Evolutionary conservation across 2,329 filamentous ascomycete genomes (phyloP).

Genomic region (Ploettnerulaceae sp.): DNA sequence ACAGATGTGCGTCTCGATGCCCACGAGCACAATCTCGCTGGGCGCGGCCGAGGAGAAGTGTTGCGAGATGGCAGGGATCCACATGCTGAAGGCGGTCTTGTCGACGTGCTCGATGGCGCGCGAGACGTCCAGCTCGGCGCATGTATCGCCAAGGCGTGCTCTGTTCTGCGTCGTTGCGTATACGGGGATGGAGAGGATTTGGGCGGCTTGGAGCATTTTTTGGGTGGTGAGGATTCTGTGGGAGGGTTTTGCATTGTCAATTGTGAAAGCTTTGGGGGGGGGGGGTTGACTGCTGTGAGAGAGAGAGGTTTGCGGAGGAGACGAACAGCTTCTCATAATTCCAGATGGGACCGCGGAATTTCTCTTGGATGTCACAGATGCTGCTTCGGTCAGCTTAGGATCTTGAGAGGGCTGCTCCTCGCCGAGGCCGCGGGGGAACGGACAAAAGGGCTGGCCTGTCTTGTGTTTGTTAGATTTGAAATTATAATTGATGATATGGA

Average conservation of each 20-base stretch:
- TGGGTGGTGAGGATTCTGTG: constrained; percentile 58
- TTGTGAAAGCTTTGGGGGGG: constrained; percentile 5
- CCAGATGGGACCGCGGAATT: constrained; percentile 77
- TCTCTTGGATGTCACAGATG: constrained; percentile 92
- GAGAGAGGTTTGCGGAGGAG: not conserved
- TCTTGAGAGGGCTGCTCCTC: not conserved
- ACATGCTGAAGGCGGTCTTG: constrained; percentile 91
- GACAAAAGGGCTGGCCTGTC: constrained; percentile 25
- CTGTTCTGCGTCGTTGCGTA: constrained; percentile 83
- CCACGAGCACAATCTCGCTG: constrained; percentile 70
- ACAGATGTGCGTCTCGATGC: constrained; percentile 93
- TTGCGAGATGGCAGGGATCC: constrained; percentile 60
- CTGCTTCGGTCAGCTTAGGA: constrained; percentile 41
- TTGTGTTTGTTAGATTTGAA: constrained; percentile 6
- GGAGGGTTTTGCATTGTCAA: not conserved
- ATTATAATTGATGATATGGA: not conserved
- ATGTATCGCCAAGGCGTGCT: constrained; percentile 72
- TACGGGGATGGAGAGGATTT: constrained; percentile 68
- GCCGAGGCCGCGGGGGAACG: constrained; percentile 5
- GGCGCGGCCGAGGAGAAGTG: constrained; percentile 35
- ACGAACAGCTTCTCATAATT: constrained; percentile 77
- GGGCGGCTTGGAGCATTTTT: constrained; percentile 63
- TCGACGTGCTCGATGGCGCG: constrained; percentile 59
- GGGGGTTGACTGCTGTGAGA: too few species aligned
- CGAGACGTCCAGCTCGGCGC: constrained; percentile 59